Evolutionary conservation across 192 early-diverging fungal species (phyloP).

Genomic region (Coemansia sp.): DNA sequence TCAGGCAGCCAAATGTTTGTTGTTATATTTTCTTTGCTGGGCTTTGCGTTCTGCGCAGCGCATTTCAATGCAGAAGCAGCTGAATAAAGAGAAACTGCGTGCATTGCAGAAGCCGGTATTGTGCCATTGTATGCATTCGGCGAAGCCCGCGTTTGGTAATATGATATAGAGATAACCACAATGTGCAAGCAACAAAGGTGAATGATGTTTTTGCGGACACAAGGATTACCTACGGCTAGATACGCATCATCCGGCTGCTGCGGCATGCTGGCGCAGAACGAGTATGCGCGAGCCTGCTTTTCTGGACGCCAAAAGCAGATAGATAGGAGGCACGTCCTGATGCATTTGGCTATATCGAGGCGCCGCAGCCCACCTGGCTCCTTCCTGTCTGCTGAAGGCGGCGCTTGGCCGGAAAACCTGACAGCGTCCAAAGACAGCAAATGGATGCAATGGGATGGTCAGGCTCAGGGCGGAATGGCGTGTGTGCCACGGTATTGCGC

Average conservation of each 20-base stretch:
- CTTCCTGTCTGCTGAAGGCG: too few species aligned
- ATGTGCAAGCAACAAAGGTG: neutral
- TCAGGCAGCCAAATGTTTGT: neutral
- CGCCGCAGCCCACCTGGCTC: too few species aligned
- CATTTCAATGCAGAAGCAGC: neutral
- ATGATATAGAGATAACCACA: neutral
- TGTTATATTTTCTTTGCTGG: neutral
- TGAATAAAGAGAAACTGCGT: neutral
- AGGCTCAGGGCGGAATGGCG: too few species aligned
- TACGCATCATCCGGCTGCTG: neutral
- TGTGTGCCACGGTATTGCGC: too few species aligned
- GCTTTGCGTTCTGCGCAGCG: neutral
- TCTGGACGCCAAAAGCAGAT: too few species aligned
- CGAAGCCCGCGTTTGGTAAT: neutral
- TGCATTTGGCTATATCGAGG: too few species aligned
- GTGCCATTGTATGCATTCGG: neutral
- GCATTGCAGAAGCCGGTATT: neutral
- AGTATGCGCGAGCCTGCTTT: too few species aligned
- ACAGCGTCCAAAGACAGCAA: too few species aligned
- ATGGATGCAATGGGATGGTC: too few species aligned
- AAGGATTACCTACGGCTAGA: neutral
- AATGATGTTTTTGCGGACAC: neutral
- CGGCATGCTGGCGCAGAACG: too few species aligned
- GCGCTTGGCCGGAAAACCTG: too few species aligned
- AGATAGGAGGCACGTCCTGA: too few species aligned